phyloP scores from a whole-genome alignment of 306 rosid genomes.

The Casuarina equisetifolia region DNA sequence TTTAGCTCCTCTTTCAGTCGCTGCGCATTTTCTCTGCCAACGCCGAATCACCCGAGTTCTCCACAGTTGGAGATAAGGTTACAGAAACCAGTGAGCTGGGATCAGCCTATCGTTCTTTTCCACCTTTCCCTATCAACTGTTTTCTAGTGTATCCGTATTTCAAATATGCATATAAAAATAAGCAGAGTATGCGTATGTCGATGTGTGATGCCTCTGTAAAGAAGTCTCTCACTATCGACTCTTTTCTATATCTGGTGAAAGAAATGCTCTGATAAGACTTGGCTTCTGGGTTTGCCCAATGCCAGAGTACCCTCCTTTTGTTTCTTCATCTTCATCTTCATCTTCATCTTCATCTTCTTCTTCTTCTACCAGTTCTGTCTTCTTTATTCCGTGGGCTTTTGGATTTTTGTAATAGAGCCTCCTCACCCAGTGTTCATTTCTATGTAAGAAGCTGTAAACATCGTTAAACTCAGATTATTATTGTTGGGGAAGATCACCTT shows the following conservation, averaged over 20 bases:
- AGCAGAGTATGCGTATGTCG: background rate
- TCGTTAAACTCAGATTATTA: conserved; percentile 48
- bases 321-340: too few relatives aligned
- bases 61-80: conserved; percentile 55
- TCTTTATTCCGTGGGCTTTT: conserved; percentile 31
- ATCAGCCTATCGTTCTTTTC: conserved; percentile 38
- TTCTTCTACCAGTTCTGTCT: conserved; percentile 29
- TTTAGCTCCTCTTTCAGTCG: background rate
- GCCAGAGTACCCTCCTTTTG: conserved; percentile 24
- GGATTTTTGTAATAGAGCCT: conserved; percentile 33
- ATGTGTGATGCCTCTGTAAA: conserved; percentile 14
- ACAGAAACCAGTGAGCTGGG: conserved; percentile 45
- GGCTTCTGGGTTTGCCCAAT: conserved; percentile 30
- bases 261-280: conserved; percentile 35
- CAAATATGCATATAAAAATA: background rate
- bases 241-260: conserved; percentile 15
- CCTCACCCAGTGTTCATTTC: conserved; percentile 21
- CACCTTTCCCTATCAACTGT: conserved; percentile 49
- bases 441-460: conserved; percentile 14
- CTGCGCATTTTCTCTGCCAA: conserved; percentile 13
- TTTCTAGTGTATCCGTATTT: background rate
- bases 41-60: conserved; percentile 34
- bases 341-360: conserved; percentile 12
- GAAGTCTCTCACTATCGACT: background rate
- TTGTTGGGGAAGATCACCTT: conserved; percentile 29